Conservation (phyloP, 331 rosid genomes). For the Quercus lobata region DNA sequence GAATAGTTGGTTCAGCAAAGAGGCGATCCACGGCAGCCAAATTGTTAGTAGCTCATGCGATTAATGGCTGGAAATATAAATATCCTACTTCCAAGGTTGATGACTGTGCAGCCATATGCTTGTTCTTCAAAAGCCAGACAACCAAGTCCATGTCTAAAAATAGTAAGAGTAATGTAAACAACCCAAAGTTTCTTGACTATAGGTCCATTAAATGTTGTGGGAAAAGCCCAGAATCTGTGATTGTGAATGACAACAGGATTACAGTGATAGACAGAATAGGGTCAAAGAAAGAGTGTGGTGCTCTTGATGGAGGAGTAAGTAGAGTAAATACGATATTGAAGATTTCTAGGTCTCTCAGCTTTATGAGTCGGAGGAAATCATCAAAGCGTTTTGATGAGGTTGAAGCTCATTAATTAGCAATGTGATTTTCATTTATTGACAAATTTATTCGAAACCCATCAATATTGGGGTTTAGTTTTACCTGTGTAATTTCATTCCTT, state of each 20-base stretch:
- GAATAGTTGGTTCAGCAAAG: constrained; percentile 69
- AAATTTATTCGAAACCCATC: neutral
- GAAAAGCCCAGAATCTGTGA: neutral
- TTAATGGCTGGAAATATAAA: constrained; percentile 55
- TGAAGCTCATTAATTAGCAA: constrained; percentile 4
- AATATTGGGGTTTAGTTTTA: neutral
- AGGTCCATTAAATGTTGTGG: constrained; percentile 20
- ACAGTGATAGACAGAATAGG: neutral
- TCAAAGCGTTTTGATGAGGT: constrained; percentile 24
- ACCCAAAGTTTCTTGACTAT: constrained; percentile 14
- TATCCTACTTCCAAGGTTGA: constrained; percentile 62
- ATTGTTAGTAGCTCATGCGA: constrained; percentile 57
- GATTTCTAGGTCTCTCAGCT: constrained; percentile 26
- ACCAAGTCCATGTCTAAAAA: neutral
- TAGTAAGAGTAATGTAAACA: neutral
- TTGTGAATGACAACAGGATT: constrained; percentile 15
- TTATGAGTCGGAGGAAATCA: constrained; percentile 27
- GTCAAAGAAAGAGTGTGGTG: constrained; percentile 36
- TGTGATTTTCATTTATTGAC: neutral
- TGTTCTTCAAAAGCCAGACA: constrained; percentile 54
- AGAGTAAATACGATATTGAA: constrained; percentile 40
- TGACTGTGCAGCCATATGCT: constrained; percentile 68
- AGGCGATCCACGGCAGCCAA: constrained; percentile 66
- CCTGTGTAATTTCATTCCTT: too few species aligned
- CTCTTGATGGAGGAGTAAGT: constrained; percentile 28